Percentiles rank a stretch among this genome's conserved stretches.
Conservation (phyloP, 73 alveolate species). For the Paramecium bursaria region DNA sequence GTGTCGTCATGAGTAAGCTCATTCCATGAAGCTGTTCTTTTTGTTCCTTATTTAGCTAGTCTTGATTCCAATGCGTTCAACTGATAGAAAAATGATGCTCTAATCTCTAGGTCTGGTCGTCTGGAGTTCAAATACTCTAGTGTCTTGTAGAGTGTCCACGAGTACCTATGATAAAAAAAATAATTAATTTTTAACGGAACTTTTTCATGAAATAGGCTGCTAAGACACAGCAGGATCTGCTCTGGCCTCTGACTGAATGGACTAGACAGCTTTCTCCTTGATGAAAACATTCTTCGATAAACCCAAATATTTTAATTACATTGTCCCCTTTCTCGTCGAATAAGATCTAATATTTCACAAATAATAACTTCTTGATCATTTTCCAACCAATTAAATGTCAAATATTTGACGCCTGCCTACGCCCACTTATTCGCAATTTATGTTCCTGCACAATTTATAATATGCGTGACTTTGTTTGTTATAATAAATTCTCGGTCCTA, state of each 20-base stretch:
- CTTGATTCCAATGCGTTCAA: slow-evolving; percentile 85
- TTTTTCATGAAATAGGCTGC: slow-evolving; percentile 94
- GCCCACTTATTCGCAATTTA: slow-evolving; percentile 95
- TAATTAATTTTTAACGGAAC: slow-evolving; percentile 66
- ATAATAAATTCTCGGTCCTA: slow-evolving; percentile 94
- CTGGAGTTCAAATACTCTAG: slow-evolving; percentile 90
- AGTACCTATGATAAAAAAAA: slow-evolving; percentile 43
- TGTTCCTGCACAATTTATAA: slow-evolving; percentile 95
- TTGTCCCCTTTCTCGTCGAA: slow-evolving; percentile 93
- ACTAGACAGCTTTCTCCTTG: slow-evolving; percentile 97
- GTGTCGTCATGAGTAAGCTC: slow-evolving; percentile 77
- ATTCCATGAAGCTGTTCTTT: slow-evolving; percentile 84
- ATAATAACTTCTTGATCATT: slow-evolving; percentile 77
- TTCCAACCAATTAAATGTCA: slow-evolving; percentile 94
- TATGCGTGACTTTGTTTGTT: slow-evolving; percentile 96
- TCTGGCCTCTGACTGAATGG: slow-evolving; percentile 97
- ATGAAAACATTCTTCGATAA: slow-evolving; percentile 93
- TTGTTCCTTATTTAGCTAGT: slow-evolving; percentile 72
- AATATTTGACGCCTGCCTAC: slow-evolving; percentile 91
- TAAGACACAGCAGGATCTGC: slow-evolving; percentile 94
- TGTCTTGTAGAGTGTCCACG: slow-evolving; percentile 91
- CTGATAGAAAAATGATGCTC: slow-evolving; percentile 79
- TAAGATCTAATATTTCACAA: slow-evolving; percentile 72
- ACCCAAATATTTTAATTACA: slow-evolving; percentile 89
- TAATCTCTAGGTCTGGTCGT: slow-evolving; percentile 87